A percentile compares a stretch with the other conserved stretches of the same genome.
These are phyloP conservation scores for Gaeumannomyces tritici DNA, from an alignment of 2,329 filamentous ascomycete genomes.

Conservation along the genomic window DNA sequence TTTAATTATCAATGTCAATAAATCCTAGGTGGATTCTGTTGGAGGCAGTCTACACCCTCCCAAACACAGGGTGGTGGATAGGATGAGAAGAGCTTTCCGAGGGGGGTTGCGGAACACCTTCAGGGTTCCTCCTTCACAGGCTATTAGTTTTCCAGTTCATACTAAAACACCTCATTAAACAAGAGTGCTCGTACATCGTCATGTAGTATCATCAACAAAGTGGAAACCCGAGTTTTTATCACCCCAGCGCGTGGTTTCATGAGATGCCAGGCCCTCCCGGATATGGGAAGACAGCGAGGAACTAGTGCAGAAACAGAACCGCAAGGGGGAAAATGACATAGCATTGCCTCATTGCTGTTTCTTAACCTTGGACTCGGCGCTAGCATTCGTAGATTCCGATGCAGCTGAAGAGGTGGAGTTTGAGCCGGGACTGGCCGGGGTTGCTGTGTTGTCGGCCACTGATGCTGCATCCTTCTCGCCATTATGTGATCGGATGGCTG, in stretches of 20 bases:
- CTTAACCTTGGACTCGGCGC: neutral
- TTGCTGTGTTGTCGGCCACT: neutral
- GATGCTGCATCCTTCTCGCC: neutral
- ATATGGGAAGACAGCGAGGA: neutral
- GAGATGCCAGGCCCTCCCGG: neutral
- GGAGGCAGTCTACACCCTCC: too few species aligned
- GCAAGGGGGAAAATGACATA: neutral
- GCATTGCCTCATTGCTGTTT: conserved; percentile 1
- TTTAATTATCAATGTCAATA: neutral
- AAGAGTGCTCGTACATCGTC: neutral
- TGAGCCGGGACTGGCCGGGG: neutral
- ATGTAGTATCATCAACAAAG: neutral
- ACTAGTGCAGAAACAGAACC: too few species aligned
- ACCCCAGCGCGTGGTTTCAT: neutral
- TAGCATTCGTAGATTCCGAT: neutral
- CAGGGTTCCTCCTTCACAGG: neutral
- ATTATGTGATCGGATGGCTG: conserved; percentile 28
- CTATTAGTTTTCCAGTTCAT: neutral
- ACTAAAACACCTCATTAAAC: neutral
- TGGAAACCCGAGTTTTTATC: neutral
- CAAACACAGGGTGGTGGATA: neutral
- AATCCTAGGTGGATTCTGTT: neutral
- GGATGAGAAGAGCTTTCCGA: neutral
- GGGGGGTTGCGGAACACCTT: neutral
- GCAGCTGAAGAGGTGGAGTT: neutral